A percentile compares a stretch with the other conserved stretches of the same genome.
Evolutionary conservation across 495 filamentous ascomycete species (phyloP).

Genomic region (Halenospora varia): DNA sequence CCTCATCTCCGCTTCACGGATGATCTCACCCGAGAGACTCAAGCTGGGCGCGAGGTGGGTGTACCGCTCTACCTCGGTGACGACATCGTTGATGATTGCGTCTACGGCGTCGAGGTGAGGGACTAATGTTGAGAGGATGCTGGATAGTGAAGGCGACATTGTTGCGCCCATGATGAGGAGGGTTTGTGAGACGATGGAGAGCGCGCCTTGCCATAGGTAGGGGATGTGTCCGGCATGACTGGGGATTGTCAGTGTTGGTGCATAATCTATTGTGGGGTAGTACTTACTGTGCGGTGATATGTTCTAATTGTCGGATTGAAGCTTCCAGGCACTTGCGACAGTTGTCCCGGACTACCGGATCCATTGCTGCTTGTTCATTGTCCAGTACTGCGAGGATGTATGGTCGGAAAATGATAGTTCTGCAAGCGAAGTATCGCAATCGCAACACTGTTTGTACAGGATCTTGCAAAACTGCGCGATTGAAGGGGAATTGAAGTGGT

Average conservation of each 20-base stretch:
- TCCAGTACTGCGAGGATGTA: slow-evolving; percentile 78
- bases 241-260: slow-evolving; percentile 7
- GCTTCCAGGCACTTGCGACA: slow-evolving; percentile 81
- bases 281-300: slow-evolving; percentile 70
- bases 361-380: slow-evolving; percentile 66
- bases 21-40: slow-evolving; percentile 67
- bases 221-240: slow-evolving; percentile 80
- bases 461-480: slow-evolving; percentile 57
- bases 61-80: slow-evolving; percentile 68
- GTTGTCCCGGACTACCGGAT: slow-evolving; percentile 67
- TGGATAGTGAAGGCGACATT: slow-evolving; percentile 68
- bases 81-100: slow-evolving; percentile 68
- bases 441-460: slow-evolving; percentile 75
- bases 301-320: slow-evolving; percentile 72
- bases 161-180: slow-evolving; percentile 79
- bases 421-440: slow-evolving; percentile 77
- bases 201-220: slow-evolving; percentile 82
- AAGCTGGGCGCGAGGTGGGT: slow-evolving; percentile 72
- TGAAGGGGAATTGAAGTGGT: slow-evolving; percentile 72
- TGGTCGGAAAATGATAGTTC: slow-evolving; percentile 79
- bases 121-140: slow-evolving; percentile 51
- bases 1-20: slow-evolving; percentile 71
- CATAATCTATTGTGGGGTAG: background rate
- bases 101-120: slow-evolving; percentile 60
- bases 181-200: slow-evolving; percentile 77